phyloP scores from a whole-genome alignment of 352 stramenopile species.

The Phytopythium litorale region DNA sequence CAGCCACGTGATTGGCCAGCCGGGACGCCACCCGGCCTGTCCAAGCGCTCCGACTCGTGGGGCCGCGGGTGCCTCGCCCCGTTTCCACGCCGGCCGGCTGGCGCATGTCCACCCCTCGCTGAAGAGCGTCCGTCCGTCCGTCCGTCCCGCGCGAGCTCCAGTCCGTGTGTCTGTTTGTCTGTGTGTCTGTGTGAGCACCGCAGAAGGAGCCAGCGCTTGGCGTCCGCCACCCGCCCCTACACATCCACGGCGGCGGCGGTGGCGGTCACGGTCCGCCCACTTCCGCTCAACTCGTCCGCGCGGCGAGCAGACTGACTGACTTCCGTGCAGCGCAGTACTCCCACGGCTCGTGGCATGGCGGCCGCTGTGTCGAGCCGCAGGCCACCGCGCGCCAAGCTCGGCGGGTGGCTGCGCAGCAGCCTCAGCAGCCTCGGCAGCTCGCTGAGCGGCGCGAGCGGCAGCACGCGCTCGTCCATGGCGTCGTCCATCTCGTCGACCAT shows the following conservation, averaged over 20 bases:
- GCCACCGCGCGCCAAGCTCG: conserved; percentile 13
- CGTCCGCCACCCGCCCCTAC: neutral
- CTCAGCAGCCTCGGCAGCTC: conserved; percentile 16
- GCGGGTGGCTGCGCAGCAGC: conserved; percentile 18
- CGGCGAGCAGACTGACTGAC: neutral
- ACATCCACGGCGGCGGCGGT: neutral
- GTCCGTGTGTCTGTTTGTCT: no score
- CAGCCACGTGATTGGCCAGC: neutral
- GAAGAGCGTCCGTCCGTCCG: neutral
- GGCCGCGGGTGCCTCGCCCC: neutral
- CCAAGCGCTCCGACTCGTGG: neutral
- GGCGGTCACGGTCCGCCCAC: neutral
- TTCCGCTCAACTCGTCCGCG: neutral
- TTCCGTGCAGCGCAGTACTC: neutral
- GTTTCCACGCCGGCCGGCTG: conserved; percentile 3
- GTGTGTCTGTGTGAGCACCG: neutral
- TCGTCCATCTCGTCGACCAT: conserved; percentile 14
- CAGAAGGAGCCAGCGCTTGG: neutral
- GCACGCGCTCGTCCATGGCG: conserved; percentile 20
- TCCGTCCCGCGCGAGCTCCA: neutral
- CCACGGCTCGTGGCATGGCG: neutral
- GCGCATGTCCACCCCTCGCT: neutral
- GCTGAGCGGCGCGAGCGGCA: conserved; percentile 7
- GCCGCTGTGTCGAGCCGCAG: neutral
- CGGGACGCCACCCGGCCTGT: neutral